Evolutionary conservation across 2,329 filamentous ascomycete species (phyloP), one percentile per base, ranked within the genome.

Genomic region (Botrytis hyacinthi): DNA sequence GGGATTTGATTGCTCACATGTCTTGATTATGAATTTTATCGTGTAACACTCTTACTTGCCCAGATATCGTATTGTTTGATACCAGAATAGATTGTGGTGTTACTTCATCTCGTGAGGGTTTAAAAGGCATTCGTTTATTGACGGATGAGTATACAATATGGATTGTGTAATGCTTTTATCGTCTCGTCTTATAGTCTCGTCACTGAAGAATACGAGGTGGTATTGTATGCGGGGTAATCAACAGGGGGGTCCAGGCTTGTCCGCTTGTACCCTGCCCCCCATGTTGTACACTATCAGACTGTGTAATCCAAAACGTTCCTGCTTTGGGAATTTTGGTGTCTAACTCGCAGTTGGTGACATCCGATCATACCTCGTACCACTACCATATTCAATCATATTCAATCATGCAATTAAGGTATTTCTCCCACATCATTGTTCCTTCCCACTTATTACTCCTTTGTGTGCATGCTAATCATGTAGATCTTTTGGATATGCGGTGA

Each of bases 191-290:
- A 57, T 57, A 57, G n/a, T 57, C n/a, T 29, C 7, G 51, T 57
- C 51, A 57, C 51, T 57, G 51, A 57, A 57, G 51, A 57, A 68
- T 68, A 54, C 65, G 46, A 68, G 65, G 65, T 68, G 51, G 29
- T 35, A 68, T 40, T 65, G n/a, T 22, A 29, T 54, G 65, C 46
- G 65, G 65, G 65, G 65, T 65, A 46, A 20, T 54, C 7, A 29
- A 54, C 51, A 57, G n/a, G n/a, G 51, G 51, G n/a, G 7, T 18
- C 7, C 7, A 26, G 14, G 62, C 42, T 65, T 65, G 44, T 46
- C 42, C 62, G 62, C 9, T 42, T 61, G 20, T 37, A 26, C 22
- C 59, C 32, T 46, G 44, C 18, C 42, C n/a, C 40, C 44, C 18
- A 9, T 44, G 9, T 35, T 42, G 26, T 54, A 54, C 44, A 32